Evolutionary conservation across 805 yeast genomes (phyloP), one percentile per base, ranked within the genome.

Genomic region (Suhomyces sp.): DNA sequence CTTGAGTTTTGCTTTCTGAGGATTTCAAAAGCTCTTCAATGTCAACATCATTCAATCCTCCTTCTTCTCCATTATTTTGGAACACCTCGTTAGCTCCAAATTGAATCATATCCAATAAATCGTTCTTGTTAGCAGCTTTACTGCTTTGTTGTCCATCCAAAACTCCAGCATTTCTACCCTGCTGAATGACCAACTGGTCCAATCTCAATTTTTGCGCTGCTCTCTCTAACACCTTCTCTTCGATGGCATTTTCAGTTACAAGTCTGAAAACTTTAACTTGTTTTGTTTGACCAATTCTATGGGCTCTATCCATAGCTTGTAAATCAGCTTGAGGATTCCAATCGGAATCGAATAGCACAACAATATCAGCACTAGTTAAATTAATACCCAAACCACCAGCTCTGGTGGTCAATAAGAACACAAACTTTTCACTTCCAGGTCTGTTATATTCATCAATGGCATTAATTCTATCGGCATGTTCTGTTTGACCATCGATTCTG

Each of bases 361-460:
- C 95, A 43, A 81, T 69, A 57, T 84, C 90, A 1, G 93, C 93
- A n/a, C 80, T 65, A 4, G 93, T 84, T 51, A 84, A 70, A 53
- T 84, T 84, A 50, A 84, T 84, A 60, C 95, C 95, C 55, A 88
- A 70, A 8, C 96, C 96, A 60, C 96, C 93, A 28, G 95, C 95
- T 68, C 95, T 76, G 3, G 95, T 84, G 4, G 95, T 84, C 46
- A 84, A 66, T 42, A 84, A 60, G 47, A 84, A 84, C n/a, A 83
- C 69, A 54, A 84, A 84, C 47, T 84, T 84, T 10, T 75, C 70
- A 5, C 84, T 76, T 26, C 69, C 85, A 9, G 88, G 88, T n/a
- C 74, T 77, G 51, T 84, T 84, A 55, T 81, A 84, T 25, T 81
- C 88, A 60, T 84, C 95, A 44, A 84, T 84, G 1, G 88, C 82